Percentiles rank a stretch among this genome's conserved stretches.
Evolutionary conservation across 345 rosid species (phyloP).

Genomic region (Acer yangbiense): DNA sequence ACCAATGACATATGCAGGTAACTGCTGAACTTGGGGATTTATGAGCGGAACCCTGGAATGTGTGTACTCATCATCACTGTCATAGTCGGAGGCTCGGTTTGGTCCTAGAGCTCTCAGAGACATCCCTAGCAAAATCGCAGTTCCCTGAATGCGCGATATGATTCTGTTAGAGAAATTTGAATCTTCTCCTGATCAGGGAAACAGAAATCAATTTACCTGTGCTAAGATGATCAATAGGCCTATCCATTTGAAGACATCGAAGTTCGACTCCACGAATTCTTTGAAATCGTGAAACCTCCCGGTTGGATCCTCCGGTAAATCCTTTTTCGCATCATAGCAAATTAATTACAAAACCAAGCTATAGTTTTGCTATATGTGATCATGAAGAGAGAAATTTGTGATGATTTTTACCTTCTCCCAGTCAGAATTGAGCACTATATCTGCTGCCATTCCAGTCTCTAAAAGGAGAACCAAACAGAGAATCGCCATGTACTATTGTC

Average conservation of each 20-base stretch:
- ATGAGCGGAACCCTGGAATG: conserved; percentile 40
- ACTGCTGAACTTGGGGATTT: conserved; percentile 23
- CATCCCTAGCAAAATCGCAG: conserved; percentile 37
- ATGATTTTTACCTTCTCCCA: conserved; percentile 49
- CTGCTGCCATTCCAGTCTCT: conserved; percentile 43
- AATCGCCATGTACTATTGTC: conserved; percentile 37
- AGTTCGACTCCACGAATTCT: conserved; percentile 50
- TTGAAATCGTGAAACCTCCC: conserved; percentile 53
- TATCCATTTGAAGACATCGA: conserved; percentile 47
- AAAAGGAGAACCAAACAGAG: conserved; percentile 42
- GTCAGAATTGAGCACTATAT: conserved; percentile 50
- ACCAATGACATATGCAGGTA: conserved; percentile 21
- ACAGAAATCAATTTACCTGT: conserved; percentile 36
- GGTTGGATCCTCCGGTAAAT: conserved; percentile 62
- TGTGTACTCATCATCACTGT: conserved; percentile 34
- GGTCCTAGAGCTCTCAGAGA: conserved; percentile 35
- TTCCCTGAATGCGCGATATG: conserved; percentile 29
- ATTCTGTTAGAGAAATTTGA: background rate
- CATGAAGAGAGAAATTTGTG: background rate
- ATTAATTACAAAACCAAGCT: background rate
- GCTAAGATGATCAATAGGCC: conserved; percentile 35
- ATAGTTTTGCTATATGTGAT: background rate
- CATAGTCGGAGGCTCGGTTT: conserved; percentile 21
- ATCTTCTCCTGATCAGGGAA: background rate
- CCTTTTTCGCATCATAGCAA: conserved; percentile 27